phyloP scores from a whole-genome alignment of 352 stramenopile species.

The Globisporangium polare region DNA sequence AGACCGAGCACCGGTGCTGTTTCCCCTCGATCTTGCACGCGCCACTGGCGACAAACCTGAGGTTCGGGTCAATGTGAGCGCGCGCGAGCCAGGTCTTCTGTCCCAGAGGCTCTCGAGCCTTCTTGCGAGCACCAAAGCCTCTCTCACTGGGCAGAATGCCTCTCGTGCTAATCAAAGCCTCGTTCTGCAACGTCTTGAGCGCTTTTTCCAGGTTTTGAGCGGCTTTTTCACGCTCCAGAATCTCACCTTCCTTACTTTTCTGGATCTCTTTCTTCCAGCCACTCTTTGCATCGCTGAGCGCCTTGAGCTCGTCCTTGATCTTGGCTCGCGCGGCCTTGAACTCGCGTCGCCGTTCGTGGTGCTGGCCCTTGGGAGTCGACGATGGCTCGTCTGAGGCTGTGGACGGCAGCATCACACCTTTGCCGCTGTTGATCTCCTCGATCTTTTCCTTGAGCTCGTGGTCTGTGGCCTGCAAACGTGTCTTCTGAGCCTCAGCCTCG shows the following conservation, averaged over 20 bases:
- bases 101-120: background rate
- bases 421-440: constrained; percentile 61
- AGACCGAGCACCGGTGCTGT: constrained; percentile 31
- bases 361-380: constrained; percentile 2
- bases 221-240: constrained; percentile 12
- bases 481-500: constrained; percentile 19
- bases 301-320: constrained; percentile 45
- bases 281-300: constrained; percentile 12
- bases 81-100: constrained; percentile 29
- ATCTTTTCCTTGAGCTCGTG: constrained; percentile 36
- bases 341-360: constrained; percentile 35
- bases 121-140: background rate
- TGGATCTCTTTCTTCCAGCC: constrained; percentile 24
- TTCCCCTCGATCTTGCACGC: constrained; percentile 20
- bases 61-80: constrained; percentile 17
- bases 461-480: constrained; percentile 25
- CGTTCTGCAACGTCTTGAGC: constrained; percentile 15
- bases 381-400: background rate
- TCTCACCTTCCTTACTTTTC: constrained; percentile 22
- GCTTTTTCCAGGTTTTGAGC: constrained; percentile 11
- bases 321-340: constrained; percentile 40
- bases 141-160: background rate
- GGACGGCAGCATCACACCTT: constrained; percentile 8
- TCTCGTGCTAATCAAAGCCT: constrained; percentile 9
- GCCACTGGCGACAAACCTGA: constrained; percentile 20